phyloP scores from a whole-genome alignment of 164 flowering plant species.

The Houttuynia cordata region DNA sequence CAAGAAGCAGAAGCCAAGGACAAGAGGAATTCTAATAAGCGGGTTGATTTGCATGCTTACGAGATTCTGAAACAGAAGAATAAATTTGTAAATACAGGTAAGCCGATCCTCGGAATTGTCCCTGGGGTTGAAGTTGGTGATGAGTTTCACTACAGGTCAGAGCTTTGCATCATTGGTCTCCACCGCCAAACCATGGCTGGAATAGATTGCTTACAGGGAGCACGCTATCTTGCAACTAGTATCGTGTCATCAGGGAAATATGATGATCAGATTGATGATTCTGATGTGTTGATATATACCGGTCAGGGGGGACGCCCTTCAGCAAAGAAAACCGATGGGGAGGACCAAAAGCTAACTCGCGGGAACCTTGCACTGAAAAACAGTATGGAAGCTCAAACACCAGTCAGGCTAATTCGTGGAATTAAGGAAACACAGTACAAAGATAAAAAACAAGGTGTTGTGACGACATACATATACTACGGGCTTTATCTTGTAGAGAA shows the following conservation, averaged over 20 bases:
- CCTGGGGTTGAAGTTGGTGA: constrained; percentile 95
- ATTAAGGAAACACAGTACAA: constrained; percentile 25
- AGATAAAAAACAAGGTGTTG: constrained; percentile 21
- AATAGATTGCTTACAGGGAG: constrained; percentile 51
- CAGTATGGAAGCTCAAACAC: constrained; percentile 31
- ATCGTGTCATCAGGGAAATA: constrained; percentile 77
- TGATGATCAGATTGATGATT: constrained; percentile 34
- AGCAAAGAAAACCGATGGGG: constrained; percentile 60
- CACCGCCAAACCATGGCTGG: constrained; percentile 64
- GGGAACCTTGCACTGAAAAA: constrained; percentile 74
- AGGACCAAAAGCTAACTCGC: constrained; percentile 66
- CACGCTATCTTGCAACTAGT: constrained; percentile 43
- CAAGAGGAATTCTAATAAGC: constrained; percentile 5
- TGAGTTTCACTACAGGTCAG: constrained; percentile 76
- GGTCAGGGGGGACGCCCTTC: constrained; percentile 35
- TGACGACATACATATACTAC: constrained; percentile 48
- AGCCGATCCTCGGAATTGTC: constrained; percentile 48
- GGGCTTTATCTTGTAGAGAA: constrained; percentile 60
- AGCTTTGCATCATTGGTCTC: constrained; percentile 68
- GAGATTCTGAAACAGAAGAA: constrained; percentile 35
- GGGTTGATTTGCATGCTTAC: constrained; percentile 40
- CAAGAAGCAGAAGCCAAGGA: constrained; percentile 52
- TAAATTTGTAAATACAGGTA: constrained; percentile 38
- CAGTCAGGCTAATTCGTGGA: constrained; percentile 81
- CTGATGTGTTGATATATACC: constrained; percentile 46